phyloP scores from a whole-genome alignment of 2,329 filamentous ascomycete species.

The Claviceps monticola region DNA sequence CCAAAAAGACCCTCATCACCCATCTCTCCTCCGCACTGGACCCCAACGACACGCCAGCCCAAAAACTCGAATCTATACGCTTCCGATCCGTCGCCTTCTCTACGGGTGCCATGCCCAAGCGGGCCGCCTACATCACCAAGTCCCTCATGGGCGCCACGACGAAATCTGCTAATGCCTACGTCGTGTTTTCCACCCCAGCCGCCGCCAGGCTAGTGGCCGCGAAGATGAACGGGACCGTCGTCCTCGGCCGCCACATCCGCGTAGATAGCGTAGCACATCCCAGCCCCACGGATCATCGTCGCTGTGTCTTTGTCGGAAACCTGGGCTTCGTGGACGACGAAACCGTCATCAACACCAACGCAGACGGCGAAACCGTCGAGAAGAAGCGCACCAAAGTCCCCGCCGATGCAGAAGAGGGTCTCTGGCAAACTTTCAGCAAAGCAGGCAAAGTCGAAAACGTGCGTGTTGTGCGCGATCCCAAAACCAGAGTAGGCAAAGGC shows the following conservation, averaged over 20 bases:
- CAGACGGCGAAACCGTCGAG: slow-evolving; percentile 51
- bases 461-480: slow-evolving; percentile 75
- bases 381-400: slow-evolving; percentile 64
- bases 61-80: slow-evolving; percentile 78
- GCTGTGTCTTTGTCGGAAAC: slow-evolving; percentile 94
- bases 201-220: slow-evolving; percentile 65
- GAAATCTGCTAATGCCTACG: slow-evolving; percentile 88
- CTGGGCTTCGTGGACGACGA: slow-evolving; percentile 93
- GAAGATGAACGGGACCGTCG: slow-evolving; percentile 67
- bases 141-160: slow-evolving; percentile 84
- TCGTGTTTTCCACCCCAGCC: slow-evolving; percentile 63
- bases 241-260: slow-evolving; percentile 77
- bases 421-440: slow-evolving; percentile 69
- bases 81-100: slow-evolving; percentile 90
- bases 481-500: slow-evolving; percentile 88
- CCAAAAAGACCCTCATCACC: slow-evolving; percentile 61
- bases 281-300: slow-evolving; percentile 63
- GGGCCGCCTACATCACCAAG: slow-evolving; percentile 86
- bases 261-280: slow-evolving; percentile 89
- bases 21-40: slow-evolving; percentile 68
- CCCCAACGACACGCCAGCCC: slow-evolving; percentile 34
- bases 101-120: slow-evolving; percentile 65
- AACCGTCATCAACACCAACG: slow-evolving; percentile 49
- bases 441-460: slow-evolving; percentile 81
- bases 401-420: slow-evolving; percentile 80